Percentiles rank a stretch among this genome's conserved stretches.
These are phyloP conservation scores for Fusarium burgessii DNA, from an alignment of 2,329 filamentous ascomycete species.

Conservation along the genomic window DNA sequence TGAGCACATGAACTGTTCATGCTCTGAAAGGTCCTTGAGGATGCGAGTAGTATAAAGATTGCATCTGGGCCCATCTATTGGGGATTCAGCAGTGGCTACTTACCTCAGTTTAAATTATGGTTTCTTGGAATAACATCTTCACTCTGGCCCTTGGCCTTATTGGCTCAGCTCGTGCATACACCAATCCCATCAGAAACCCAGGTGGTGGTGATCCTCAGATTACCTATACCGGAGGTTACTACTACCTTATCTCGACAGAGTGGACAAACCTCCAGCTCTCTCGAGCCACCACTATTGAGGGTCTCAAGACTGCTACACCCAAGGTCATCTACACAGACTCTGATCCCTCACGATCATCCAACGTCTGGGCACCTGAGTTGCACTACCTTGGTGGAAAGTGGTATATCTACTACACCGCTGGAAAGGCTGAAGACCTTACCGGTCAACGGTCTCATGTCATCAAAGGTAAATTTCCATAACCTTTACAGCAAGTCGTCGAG, in stretches of 20 bases:
- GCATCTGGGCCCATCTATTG: neutral
- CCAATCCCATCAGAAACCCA: conserved; percentile 63
- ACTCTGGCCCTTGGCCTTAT: conserved; percentile 27
- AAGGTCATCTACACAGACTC: conserved; percentile 64
- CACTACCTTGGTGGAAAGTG: conserved; percentile 62
- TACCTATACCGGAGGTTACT: conserved; percentile 64
- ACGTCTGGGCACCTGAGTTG: conserved; percentile 69
- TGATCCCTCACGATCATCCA: conserved; percentile 61
- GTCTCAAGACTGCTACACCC: conserved; percentile 64
- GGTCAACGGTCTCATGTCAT: conserved; percentile 65
- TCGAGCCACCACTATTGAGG: conserved; percentile 64
- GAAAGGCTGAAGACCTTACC: conserved; percentile 57
- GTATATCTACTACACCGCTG: conserved; percentile 70
- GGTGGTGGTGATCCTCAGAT: conserved; percentile 67
- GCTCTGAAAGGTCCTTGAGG: accelerated
- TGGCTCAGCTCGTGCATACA: conserved; percentile 52
- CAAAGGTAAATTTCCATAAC: conserved; percentile 52
- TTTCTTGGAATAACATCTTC: conserved; percentile 30
- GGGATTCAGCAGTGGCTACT: neutral
- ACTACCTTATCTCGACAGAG: conserved; percentile 68
- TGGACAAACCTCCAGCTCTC: conserved; percentile 68
- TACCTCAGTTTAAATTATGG: conserved; percentile 7
- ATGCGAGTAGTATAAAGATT: conserved; percentile 2
- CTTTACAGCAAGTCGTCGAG: accelerated
- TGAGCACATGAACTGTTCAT: neutral